Base-by-base conservation (phyloP, 2,329 filamentous ascomycete species). In the Ophiostoma quercus region DNA sequence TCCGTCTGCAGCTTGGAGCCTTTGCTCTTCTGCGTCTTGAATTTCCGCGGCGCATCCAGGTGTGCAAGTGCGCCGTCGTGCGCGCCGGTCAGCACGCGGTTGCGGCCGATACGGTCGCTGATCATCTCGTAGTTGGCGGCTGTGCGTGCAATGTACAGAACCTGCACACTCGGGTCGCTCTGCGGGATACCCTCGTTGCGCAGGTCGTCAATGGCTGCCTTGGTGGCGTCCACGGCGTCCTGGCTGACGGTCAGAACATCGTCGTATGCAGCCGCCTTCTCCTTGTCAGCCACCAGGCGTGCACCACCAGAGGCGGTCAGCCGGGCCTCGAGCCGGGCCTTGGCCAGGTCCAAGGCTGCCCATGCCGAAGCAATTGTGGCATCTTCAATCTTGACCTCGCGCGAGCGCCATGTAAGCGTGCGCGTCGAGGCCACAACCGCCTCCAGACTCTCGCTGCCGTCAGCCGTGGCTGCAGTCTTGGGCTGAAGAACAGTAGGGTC, bases 61-160 rank as follows among this genome's bases (percentile, higher is more conserved):
- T 85, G 83, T 25, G 85, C 79, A 19, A 84, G 79, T 19, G 92
- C 85, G 2, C 94, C 94, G 75, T 98, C 94, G 69, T 90, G 84
- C 7, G 86, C 82, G n/a, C 94, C 94, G 68, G 92, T 92, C 72
- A 99, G 82, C 0, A 97, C 90, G 69, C 95, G 86, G 79, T 99
- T 98, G 66, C 95, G 89, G 34, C 94, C 94, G 73, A 98, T 92
- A 78, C 95, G 87, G 94, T 94, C 98, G 76, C 92, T 94, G 70
- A 99, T 90, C 79, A 97, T 88, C 74, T 92, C 92, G 78, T 96
- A 98, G 79, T 95, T 96, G 70, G 98, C 92, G 1, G 94, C 93
- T 0, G 96, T 96, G 72, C 91, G 90, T 3, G 94, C 96, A 71
- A 99, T 90, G 74, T 97, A 94, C 65, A 99, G 82, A 75, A 93